Evolutionary conservation across 306 rosid species (phyloP), one percentile per base, ranked within the genome.

Genomic region (Oxytropis ochrocephala): DNA sequence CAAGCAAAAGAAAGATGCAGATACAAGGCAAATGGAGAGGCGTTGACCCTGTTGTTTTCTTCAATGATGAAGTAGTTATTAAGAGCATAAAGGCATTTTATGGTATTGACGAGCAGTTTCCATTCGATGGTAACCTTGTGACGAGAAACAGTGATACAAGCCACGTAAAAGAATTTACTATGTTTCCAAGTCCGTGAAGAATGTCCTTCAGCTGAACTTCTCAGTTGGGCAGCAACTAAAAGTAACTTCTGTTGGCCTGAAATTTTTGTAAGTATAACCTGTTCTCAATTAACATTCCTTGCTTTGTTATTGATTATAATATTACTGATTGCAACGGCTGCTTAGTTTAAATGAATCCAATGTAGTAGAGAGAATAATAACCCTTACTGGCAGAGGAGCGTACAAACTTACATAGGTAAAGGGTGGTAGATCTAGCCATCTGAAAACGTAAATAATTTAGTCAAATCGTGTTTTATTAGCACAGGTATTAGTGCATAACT

Each of bases 11-110:
- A 78, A 88, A 88, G 85, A 53, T 80, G 66, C 96, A 88, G 70
- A 58, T 33, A 43, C 98, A 86, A 69, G 91, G 96, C 36, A 88
- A 82, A 78, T 93, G 98, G 98, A 93, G 72, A 85, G 98, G 97
- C 2, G 83, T 90, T 72, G 97, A 93, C 50, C 98, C 98, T 68
- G 98, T 93, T 11, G 80, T 93, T 53, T 82, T 90, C 77, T 88
- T 93, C 69, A 86, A 84, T 77, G 97, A 93, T 79, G 97, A 93
- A 83, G 67, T 61, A 41, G 60, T 83, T 42, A 66, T 90, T 67
- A 63, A 76, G 43, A 82, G 87, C 83, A 88, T 93, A 63, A 88
- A 74, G 83, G 70, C 78, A 56, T 93, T 93, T 81, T 93, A 93
- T 38, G 97, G 97, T 64, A 88, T 93, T 50, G 74, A 77, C 17